Percentiles rank a stretch among this genome's conserved stretches.
These are phyloP conservation scores for Phytomonas sp. DNA, from an alignment of 208 protist species.

Conservation along the genomic window DNA sequence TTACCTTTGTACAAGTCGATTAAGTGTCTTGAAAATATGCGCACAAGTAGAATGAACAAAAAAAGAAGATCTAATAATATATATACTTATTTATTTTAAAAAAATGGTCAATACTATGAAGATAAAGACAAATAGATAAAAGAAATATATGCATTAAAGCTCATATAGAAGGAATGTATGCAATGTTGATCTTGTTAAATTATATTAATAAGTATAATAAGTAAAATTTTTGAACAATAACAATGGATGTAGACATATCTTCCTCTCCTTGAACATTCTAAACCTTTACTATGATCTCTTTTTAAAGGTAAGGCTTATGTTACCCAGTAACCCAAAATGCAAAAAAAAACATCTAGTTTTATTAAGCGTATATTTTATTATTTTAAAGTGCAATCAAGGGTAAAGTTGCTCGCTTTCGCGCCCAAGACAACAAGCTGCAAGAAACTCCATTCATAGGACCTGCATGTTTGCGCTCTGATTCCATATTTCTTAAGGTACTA, in stretches of 20 bases:
- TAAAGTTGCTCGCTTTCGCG: slow-evolving; percentile 31
- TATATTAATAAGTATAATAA: not conserved
- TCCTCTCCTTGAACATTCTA: not conserved
- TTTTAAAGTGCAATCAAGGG: slow-evolving; percentile 32
- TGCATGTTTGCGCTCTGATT: not conserved
- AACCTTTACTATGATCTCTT: not conserved
- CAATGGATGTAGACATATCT: not conserved
- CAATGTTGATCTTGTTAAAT: not conserved
- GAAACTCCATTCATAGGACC: not conserved
- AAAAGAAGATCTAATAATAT: slow-evolving; percentile 5
- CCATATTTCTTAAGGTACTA: not conserved
- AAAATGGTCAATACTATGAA: too few relatives aligned
- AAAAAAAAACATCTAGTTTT: slow-evolving; percentile 1
- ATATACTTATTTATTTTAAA: not conserved
- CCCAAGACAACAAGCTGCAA: slow-evolving; percentile 30
- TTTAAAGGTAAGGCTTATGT: not conserved
- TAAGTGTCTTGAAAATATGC: not conserved
- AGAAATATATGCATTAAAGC: not conserved
- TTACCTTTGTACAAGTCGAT: not conserved
- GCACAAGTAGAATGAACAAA: not conserved
- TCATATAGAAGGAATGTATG: not conserved
- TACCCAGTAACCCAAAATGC: not conserved
- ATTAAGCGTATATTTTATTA: not conserved
- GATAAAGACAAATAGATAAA: not conserved
- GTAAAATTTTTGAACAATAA: not conserved